Base-by-base conservation (phyloP, 208 protist species). In the Crithidia fasciculata region DNA sequence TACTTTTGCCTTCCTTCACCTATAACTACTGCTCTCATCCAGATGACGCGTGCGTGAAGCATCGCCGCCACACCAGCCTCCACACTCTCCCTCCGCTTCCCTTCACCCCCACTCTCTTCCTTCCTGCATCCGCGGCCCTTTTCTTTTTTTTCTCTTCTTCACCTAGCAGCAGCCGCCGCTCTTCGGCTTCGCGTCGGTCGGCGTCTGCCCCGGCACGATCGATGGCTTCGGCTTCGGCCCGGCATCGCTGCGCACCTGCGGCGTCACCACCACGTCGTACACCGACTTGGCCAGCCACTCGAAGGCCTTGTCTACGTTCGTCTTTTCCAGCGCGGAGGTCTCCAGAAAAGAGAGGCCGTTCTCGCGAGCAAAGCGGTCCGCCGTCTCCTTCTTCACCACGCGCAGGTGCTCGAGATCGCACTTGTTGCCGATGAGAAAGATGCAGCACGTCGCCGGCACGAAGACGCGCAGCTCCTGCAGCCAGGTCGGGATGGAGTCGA, bases 391-490 rank as follows among this genome's bases (percentile, higher is more conserved):
- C 76, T 99, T 95, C 45, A 98, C 92, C 43, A 91, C 86, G 40
- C 95, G 89, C 64, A 97, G 80, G 79, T 97, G 89, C 74, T 95
- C 87, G 39, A 98, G 76, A 80, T 98, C 96, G 74, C 89, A 96
- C 85, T 99, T 99, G 90, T 99, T 99, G 58, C 98, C 99, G 55
- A 99, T 98, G 8, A 99, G 89, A 84, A 99, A 98, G 76, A 99
- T 99, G 50, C 98, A 98, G 74, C 99, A 98, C 64, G 98, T 98
- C 64, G 87, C 84, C 8, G 95, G 92, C n/a, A 98, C 98, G 74
- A 99, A 98, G 54, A 98, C 93, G 55, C 97, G 94, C 40, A 99
- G 89, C 89, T 99, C 98, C 84, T 98, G 98, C 58, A 99, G 93
- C 99, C 99, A 99, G 39, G 96, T 96, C 5, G 97, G 96, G 56